Evolutionary conservation across 2,329 filamentous ascomycete genomes (phyloP).

Genomic region (Apiospora aurea): DNA sequence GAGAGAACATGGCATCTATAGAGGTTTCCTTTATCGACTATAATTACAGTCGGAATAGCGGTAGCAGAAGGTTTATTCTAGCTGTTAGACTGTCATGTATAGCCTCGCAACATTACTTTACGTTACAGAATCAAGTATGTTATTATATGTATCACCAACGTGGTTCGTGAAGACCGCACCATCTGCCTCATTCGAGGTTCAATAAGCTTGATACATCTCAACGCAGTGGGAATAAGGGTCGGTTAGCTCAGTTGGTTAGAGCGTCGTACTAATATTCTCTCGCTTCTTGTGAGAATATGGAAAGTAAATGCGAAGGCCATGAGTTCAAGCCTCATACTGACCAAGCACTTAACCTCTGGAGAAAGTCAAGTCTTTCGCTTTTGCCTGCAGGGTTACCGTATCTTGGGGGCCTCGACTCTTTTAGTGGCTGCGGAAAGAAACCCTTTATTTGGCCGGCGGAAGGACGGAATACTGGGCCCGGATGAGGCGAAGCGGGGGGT

Average conservation of each 20-base stretch:
- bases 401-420: neutral
- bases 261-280: constrained; percentile 14
- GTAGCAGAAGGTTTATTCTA: too few species aligned
- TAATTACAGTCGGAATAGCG: too few species aligned
- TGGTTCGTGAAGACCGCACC: neutral
- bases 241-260: constrained; percentile 14
- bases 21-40: too few species aligned
- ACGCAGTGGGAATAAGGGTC: neutral
- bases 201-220: neutral
- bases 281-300: neutral
- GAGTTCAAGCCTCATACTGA: constrained; percentile 13
- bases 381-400: neutral
- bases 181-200: neutral
- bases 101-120: too few species aligned
- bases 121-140: neutral
- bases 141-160: neutral
- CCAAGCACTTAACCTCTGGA: neutral
- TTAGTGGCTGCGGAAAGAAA: neutral
- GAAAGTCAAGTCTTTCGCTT: neutral
- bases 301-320: constrained; percentile 17
- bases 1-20: too few species aligned
- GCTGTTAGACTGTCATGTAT: too few species aligned
- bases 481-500: neutral
- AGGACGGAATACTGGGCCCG: neutral
- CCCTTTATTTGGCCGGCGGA: neutral